These are phyloP conservation scores for Fistulifera solaris DNA, from an alignment of 108 stramenopile genomes.

Conservation along the genomic window DNA sequence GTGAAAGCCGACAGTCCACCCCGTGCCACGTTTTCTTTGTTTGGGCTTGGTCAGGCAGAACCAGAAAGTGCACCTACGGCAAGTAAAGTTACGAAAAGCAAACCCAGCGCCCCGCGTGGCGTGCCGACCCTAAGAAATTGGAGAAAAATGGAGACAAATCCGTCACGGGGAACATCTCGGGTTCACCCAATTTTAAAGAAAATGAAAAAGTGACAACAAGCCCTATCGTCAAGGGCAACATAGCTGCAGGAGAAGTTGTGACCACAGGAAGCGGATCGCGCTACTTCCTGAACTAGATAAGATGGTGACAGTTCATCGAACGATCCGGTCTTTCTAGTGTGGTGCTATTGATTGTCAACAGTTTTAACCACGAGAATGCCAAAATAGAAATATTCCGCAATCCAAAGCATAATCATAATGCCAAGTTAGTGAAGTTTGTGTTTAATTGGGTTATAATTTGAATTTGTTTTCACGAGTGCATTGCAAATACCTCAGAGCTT, in stretches of 20 bases:
- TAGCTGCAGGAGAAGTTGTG: slow-evolving; percentile 45
- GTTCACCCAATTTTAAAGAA: slow-evolving; percentile 53
- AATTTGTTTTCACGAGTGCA: no score
- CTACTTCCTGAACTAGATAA: slow-evolving; percentile 42
- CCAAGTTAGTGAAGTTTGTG: no score
- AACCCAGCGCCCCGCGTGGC: slow-evolving; percentile 21
- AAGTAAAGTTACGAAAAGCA: not conserved
- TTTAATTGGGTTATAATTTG: no score
- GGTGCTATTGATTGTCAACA: no score
- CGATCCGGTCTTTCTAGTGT: no score
- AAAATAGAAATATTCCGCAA: no score
- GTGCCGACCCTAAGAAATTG: slow-evolving; percentile 42
- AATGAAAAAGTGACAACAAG: slow-evolving; percentile 62
- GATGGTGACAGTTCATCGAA: no score
- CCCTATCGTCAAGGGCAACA: slow-evolving; percentile 42
- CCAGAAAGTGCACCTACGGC: not conserved
- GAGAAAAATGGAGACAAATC: slow-evolving; percentile 50
- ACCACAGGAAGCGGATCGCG: slow-evolving; percentile 66
- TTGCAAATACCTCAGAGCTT: no score
- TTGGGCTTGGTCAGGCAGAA: slow-evolving; percentile 16
- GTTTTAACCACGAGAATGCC: no score
- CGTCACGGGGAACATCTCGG: slow-evolving; percentile 51
- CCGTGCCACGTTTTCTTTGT: slow-evolving; percentile 33
- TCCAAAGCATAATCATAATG: no score
- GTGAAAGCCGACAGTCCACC: slow-evolving; percentile 13